Conservation (phyloP, 2,329 filamentous ascomycete genomes). For the Ceratocystiopsis brevicomis region DNA sequence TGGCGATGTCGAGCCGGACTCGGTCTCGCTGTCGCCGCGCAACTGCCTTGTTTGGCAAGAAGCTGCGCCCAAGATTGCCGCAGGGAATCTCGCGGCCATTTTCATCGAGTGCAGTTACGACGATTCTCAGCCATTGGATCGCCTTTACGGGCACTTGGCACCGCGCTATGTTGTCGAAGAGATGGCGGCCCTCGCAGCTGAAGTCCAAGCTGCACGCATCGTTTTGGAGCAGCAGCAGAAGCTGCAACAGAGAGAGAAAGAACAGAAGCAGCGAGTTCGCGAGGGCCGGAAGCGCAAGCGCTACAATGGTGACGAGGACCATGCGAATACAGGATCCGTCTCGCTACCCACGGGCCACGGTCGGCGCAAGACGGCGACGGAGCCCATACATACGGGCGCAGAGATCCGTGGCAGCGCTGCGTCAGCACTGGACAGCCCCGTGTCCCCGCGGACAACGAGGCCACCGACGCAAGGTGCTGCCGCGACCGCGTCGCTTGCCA, state of each 20-base stretch:
- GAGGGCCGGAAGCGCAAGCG: slow-evolving; percentile 47
- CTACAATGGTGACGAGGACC: slow-evolving; percentile 19
- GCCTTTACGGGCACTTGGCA: slow-evolving; percentile 75
- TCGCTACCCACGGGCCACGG: slow-evolving; percentile 5
- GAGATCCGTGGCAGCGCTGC: slow-evolving; percentile 4
- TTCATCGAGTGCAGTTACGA: slow-evolving; percentile 95
- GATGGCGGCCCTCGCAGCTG: slow-evolving; percentile 48
- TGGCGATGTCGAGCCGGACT: slow-evolving; percentile 88
- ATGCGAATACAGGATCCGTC: slow-evolving; percentile 2
- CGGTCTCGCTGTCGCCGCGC: slow-evolving; percentile 59
- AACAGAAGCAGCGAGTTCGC: slow-evolving; percentile 6
- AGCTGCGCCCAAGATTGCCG: slow-evolving; percentile 66
- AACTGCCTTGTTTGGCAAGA: slow-evolving; percentile 74
- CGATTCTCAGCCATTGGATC: slow-evolving; percentile 55
- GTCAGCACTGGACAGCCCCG: slow-evolving; percentile 18
- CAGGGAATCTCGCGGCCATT: slow-evolving; percentile 55
- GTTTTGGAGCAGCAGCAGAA: slow-evolving; percentile 2
- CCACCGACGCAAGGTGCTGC: too few species aligned
- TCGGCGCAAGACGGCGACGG: slow-evolving; percentile 3
- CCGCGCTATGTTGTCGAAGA: slow-evolving; percentile 70
- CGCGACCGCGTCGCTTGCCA: neutral
- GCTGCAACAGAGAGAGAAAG: neutral
- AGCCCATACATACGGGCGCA: slow-evolving; percentile 9
- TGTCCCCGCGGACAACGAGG: slow-evolving; percentile 29
- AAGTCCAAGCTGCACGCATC: slow-evolving; percentile 40